These are phyloP conservation scores for Furcasterigmium sp. DNA, from an alignment of 2,329 filamentous ascomycete genomes.

Conservation along the genomic window DNA sequence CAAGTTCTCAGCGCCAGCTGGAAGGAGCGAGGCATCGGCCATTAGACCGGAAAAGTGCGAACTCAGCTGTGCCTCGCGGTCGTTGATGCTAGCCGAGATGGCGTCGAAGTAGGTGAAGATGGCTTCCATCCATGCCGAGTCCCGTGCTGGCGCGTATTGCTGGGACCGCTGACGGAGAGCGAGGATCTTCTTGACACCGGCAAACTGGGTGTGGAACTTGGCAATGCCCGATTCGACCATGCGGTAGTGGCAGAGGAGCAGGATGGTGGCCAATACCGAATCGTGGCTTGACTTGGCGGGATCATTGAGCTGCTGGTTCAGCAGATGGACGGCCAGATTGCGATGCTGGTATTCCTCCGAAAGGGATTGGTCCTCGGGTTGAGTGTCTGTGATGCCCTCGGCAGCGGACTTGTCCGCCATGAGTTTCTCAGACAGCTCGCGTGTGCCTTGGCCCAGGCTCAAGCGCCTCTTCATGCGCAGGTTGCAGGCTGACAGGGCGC, in stretches of 20 bases:
- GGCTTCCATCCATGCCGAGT: conserved; percentile 85
- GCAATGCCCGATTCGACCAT: conserved; percentile 91
- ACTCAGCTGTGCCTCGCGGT: conserved; percentile 78
- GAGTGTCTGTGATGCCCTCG: conserved; percentile 39
- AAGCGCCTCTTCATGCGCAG: conserved; percentile 76
- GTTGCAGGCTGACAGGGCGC: conserved; percentile 83
- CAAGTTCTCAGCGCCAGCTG: conserved; percentile 71
- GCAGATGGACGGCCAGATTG: conserved; percentile 69
- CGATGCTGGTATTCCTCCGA: conserved; percentile 83
- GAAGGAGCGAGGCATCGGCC: conserved; percentile 42
- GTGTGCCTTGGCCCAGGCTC: conserved; percentile 52
- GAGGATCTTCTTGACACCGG: conserved; percentile 86
- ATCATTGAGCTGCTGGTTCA: conserved; percentile 82
- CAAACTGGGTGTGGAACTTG: conserved; percentile 90
- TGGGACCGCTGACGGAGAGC: conserved; percentile 63
- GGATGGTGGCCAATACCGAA: conserved; percentile 79
- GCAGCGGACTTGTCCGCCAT: conserved; percentile 39
- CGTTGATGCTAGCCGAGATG: conserved; percentile 86
- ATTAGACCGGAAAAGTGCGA: conserved; percentile 56
- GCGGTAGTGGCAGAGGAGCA: conserved; percentile 86
- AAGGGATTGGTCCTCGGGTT: conserved; percentile 57
- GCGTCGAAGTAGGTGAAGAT: conserved; percentile 95
- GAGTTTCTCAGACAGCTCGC: conserved; percentile 42
- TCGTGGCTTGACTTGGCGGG: conserved; percentile 72
- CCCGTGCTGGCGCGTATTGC: conserved; percentile 49